phyloP scores from a whole-genome alignment of 2,329 filamentous ascomycete genomes.

The Periconia sp. region DNA sequence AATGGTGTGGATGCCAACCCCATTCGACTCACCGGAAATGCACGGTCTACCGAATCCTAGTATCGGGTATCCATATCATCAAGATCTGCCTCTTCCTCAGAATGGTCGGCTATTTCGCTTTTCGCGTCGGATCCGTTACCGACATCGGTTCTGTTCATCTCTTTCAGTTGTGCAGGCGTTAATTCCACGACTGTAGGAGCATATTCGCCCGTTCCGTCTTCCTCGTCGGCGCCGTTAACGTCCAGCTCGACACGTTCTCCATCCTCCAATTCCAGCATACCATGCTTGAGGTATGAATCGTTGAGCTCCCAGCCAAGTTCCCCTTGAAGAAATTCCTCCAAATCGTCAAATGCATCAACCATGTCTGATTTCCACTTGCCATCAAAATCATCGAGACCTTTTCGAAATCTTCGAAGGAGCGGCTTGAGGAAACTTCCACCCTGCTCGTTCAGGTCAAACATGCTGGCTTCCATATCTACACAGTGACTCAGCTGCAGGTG shows the following conservation, averaged over 20 bases:
- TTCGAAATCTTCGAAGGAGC: conserved; percentile 60
- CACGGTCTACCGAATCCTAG: conserved; percentile 22
- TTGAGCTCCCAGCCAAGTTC: conserved; percentile 66
- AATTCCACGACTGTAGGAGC: conserved; percentile 66
- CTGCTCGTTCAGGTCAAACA: conserved; percentile 64
- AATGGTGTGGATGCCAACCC: conserved; percentile 2
- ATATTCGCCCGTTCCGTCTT: conserved; percentile 70
- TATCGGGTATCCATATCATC: conserved; percentile 49
- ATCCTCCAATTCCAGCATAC: conserved; percentile 67
- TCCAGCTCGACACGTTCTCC: conserved; percentile 68
- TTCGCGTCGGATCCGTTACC: conserved; percentile 20
- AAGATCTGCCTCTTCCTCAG: conserved; percentile 46
- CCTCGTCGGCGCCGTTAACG: conserved; percentile 60
- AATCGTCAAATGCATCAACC: conserved; percentile 59
- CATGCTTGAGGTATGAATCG: conserved; percentile 60
- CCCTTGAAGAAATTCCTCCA: conserved; percentile 61
- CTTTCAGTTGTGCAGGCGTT: conserved; percentile 50
- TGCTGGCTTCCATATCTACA: conserved; percentile 64
- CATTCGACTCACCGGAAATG: conserved; percentile 26
- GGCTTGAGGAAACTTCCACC: conserved; percentile 60
- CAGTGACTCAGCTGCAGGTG: conserved; percentile 61
- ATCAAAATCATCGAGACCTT: conserved; percentile 56
- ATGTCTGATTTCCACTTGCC: conserved; percentile 52
- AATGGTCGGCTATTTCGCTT: conserved; percentile 38
- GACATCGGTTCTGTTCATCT: conserved; percentile 38